A percentile compares a stretch with the other conserved stretches of the same genome.
Conservation (phyloP, 176 grass and related monocot species). For the Ensete glaucum region DNA sequence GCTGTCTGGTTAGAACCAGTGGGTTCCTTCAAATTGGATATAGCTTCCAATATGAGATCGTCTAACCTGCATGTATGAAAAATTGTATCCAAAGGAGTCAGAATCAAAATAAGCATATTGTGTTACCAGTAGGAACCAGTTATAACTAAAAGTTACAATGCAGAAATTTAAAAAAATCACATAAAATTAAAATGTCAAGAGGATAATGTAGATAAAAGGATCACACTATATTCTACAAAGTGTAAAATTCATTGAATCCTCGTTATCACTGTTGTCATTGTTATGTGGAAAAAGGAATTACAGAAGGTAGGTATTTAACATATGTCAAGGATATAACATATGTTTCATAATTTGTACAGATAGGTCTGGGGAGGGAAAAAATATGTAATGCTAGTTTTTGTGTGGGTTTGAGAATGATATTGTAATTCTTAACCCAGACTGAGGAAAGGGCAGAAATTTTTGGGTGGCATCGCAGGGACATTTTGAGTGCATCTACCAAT, state of each 20-base stretch:
- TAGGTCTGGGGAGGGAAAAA: no score
- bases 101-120: not conserved
- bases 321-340: no score
- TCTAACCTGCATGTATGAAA: slow-evolving; percentile 43
- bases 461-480: no score
- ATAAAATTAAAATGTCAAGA: not conserved
- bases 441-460: no score
- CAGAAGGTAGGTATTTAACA: not conserved
- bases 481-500: not conserved
- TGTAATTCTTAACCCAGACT: no score
- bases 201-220: not conserved
- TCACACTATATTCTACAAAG: no score
- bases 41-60: slow-evolving; percentile 79
- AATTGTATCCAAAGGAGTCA: not conserved
- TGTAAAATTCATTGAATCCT: no score
- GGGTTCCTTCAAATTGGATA: slow-evolving; percentile 52
- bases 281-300: not conserved
- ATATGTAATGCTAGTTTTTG: no score
- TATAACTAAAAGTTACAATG: slow-evolving; percentile 18
- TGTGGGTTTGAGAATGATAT: no score
- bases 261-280: no score
- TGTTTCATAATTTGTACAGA: no score
- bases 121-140: not conserved
- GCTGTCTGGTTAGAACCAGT: slow-evolving; percentile 60
- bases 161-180: slow-evolving; percentile 4